Evolutionary conservation across 148 eudicot genomes (phyloP), one percentile per base, ranked within the genome.

Genomic region (Dianthus caryophyllus): DNA sequence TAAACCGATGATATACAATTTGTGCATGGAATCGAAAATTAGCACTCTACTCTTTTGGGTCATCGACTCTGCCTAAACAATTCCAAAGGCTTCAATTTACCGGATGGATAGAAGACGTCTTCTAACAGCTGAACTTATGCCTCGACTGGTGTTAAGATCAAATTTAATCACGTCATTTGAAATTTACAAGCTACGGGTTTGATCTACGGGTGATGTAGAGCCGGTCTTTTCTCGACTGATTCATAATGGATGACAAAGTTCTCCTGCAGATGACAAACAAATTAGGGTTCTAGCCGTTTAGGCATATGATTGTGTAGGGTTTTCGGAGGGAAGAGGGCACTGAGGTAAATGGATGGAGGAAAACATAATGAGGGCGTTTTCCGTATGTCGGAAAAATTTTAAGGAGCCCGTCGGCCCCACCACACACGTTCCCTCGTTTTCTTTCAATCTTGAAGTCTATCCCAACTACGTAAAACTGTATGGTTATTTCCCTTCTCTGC

Each of bases 181-280:
- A 60, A 60, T 60, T n/a, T 60, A 60, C 64, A 79, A 62, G 43
- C 68, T 69, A 65, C 62, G 52, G 24, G 38, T 61, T n/a, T 39
- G 57, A 56, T 8, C 43, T 76, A 61, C 49, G 78, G 91, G 70
- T 79, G 89, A 65, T 88, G 85, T 73, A 87, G 75, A 64, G 69
- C 71, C 26, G 94, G 96, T 81, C 82, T 89, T 77, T 87, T 89
- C 76, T 92, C 98, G 80, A 87, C 41, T 67, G 52, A 38, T 0
- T 92, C 96, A 47, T 92, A 92, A 60, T 84, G 83, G 33, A 92
- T 71, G 39, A 87, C 89, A 66, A 87, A 85, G 70, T 87, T 89
- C 55, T 88, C 96, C 97, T 92, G 91, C 84, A 85, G 29, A 27
- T 14, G 18, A 39, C 52, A n/a, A 13, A 26, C 2, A 22, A 20